Evolutionary conservation across 1,139 yeast species (phyloP).

Genomic region (Pichia sp.): DNA sequence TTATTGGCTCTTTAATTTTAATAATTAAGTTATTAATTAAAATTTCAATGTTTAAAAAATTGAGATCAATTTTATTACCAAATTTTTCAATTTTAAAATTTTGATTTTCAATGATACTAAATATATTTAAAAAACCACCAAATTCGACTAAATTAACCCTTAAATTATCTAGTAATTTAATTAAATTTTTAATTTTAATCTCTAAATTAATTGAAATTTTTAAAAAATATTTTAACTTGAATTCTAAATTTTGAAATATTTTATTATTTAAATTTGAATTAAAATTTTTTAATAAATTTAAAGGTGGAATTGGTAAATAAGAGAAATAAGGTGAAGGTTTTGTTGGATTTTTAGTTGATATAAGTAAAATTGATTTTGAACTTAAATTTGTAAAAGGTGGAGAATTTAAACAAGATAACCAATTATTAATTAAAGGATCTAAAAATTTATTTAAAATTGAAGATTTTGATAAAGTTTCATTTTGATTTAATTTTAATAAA

Average conservation of each 20-base stretch:
- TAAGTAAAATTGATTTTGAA: constrained; percentile 26
- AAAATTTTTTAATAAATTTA: constrained; percentile 23
- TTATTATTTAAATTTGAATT: constrained; percentile 19
- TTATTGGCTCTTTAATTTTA: constrained; percentile 30
- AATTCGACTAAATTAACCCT: constrained; percentile 27
- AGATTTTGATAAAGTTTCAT: constrained; percentile 20
- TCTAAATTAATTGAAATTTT: constrained; percentile 21
- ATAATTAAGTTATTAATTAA: constrained; percentile 26
- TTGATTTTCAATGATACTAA: constrained; percentile 29
- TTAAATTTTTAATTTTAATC: constrained; percentile 18
- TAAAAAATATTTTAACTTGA: constrained; percentile 15
- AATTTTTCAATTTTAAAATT: constrained; percentile 28
- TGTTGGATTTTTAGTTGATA: constrained; percentile 28
- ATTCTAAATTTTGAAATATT: constrained; percentile 26
- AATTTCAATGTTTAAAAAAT: constrained; percentile 30
- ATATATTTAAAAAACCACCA: constrained; percentile 33
- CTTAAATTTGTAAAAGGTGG: constrained; percentile 30
- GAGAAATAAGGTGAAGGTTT: constrained; percentile 30
- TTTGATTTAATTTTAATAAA: constrained; percentile 19
- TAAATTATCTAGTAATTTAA: constrained; percentile 23
- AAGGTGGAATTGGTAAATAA: constrained; percentile 29
- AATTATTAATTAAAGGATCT: constrained; percentile 25
- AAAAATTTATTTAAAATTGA: constrained; percentile 24
- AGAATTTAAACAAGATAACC: constrained; percentile 23
- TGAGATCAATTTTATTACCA: constrained; percentile 32